These are phyloP conservation scores for Fusarium napiforme DNA, from an alignment of 2,329 filamentous ascomycete genomes.

Conservation along the genomic window DNA sequence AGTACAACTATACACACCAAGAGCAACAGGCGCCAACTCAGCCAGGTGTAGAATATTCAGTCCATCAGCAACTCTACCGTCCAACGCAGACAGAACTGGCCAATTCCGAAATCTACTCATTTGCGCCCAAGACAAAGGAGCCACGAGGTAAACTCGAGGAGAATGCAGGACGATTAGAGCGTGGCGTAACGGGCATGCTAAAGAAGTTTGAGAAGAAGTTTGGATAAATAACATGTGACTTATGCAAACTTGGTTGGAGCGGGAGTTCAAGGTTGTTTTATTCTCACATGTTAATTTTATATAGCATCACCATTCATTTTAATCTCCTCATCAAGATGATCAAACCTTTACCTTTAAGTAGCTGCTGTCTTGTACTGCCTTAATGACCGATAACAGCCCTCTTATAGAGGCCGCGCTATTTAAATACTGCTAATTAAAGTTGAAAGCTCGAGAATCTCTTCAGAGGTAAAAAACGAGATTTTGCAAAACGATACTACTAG, in stretches of 20 bases:
- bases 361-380: not conserved
- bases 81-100: conserved; percentile 71
- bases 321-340: not conserved
- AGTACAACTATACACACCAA: conserved; percentile 59
- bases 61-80: conserved; percentile 77
- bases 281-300: conserved; percentile 16
- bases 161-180: conserved; percentile 73
- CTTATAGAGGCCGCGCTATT: not conserved
- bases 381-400: no score
- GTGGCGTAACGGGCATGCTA: conserved; percentile 75
- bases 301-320: not conserved
- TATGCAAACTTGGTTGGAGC: conserved; percentile 2
- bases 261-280: conserved; percentile 26
- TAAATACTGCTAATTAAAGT: not conserved
- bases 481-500: not conserved
- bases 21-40: conserved; percentile 35
- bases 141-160: conserved; percentile 68
- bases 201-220: conserved; percentile 85
- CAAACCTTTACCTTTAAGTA: not conserved
- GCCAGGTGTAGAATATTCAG: conserved; percentile 58
- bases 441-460: not conserved
- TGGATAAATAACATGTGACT: conserved; percentile 51
- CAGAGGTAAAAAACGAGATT: not conserved
- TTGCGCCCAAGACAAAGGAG: conserved; percentile 57
- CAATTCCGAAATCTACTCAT: conserved; percentile 49